Base-by-base conservation (phyloP, 441 rosid species). In the Pelargonium citronellum region DNA sequence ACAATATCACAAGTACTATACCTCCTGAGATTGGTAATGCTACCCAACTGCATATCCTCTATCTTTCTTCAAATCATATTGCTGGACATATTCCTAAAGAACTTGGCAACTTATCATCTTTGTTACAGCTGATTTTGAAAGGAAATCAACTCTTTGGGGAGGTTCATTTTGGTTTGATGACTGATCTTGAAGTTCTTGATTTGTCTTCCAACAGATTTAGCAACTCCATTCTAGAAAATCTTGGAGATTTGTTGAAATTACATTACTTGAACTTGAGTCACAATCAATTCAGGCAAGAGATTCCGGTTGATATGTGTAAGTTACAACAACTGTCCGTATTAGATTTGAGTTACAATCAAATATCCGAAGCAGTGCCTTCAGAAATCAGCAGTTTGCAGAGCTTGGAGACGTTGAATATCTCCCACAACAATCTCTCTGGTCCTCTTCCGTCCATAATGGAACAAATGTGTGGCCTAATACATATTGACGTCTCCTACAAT, bases 61-160 rank as follows among this genome's bases (percentile, higher is more conserved):
- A 79, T 73, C 80, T 85, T 39, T 81, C 83, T 34, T 74, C 75
- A 2, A 82, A 82, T 30, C 11, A 64, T 64, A 22, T 84, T 12
- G 49, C 19, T 3, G 83, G 86, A 19, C 66, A 72, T 61, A 77
- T 84, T 68, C 84, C 86, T 0, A 72, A 4, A 19, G 80, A 72
- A 51, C 2, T 82, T 0, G 77, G 66, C 1, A 77, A 74, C 7
- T 15, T 79, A 69, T 69, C 46, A 15, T n/a, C 65, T 5, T 39
- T 85, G 30, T 0, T 0, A 0, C 1, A 7, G 47, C 53, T 83
- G 11, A 0, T 0, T 0, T 41, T 85, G 43, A 47, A 44, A 0
- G 19, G 19, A 9, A 83, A 85, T 55, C 72, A 49, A 55, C 80
- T 82, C 15, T 71, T 66, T 5, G 77, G 82, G 0, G 15, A 12